phyloP scores from a whole-genome alignment of 768 basidiomycete genomes.

The Trametes maxima region DNA sequence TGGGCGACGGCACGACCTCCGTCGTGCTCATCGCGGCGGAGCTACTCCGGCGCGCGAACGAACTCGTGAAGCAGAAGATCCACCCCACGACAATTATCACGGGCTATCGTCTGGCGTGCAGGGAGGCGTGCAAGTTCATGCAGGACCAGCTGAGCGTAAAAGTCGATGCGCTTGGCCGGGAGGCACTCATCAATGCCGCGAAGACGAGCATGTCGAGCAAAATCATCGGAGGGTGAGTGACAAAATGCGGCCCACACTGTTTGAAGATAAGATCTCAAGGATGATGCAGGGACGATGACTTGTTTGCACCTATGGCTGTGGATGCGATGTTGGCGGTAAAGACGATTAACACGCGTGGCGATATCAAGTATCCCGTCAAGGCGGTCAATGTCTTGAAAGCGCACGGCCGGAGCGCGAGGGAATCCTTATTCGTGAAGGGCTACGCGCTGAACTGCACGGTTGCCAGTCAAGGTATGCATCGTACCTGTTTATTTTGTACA shows the following conservation, averaged over 20 bases:
- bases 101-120: conserved; percentile 94
- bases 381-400: conserved; percentile 98
- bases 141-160: conserved; percentile 96
- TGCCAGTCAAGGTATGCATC: conserved; percentile 88
- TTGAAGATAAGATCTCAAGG: not conserved
- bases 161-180: conserved; percentile 88
- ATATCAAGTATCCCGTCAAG: conserved; percentile 98
- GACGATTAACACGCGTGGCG: conserved; percentile 90
- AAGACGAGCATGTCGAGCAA: conserved; percentile 99
- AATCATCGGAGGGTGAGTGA: conserved; percentile 90
- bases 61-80: conserved; percentile 96
- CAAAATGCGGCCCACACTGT: too few species aligned
- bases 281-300: conserved; percentile 81
- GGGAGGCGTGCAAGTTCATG: conserved; percentile 97
- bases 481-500: not conserved
- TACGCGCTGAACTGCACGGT: conserved; percentile 99
- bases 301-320: conserved; percentile 98
- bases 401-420: conserved; percentile 92
- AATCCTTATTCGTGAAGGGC: conserved; percentile 92
- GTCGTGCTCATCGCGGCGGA: conserved; percentile 99
- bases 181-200: conserved; percentile 92
- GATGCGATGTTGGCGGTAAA: conserved; percentile 98
- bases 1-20: conserved; percentile 98
- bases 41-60: conserved; percentile 92
- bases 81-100: conserved; percentile 99